Base-by-base conservation (phyloP, 2,329 filamentous ascomycete species). In the Aspergillus pseudoglaucus region DNA sequence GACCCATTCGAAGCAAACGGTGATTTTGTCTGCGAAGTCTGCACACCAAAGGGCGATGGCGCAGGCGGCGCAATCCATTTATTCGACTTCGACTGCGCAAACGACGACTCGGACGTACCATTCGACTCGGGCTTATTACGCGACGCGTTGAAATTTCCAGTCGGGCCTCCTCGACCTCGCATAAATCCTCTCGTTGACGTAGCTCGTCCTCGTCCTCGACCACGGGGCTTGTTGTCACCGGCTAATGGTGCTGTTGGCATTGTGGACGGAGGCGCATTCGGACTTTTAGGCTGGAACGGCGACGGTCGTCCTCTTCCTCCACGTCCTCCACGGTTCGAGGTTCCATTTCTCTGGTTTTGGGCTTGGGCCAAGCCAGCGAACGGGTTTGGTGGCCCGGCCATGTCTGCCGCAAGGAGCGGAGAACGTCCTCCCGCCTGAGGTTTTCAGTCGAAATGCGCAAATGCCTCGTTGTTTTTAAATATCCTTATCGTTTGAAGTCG, bases 361-460 rank as follows among this genome's bases (percentile, higher is more conserved):
- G 37, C 17, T 20, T 39, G 37, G 37, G 46, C 53, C 53, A 27
- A 57, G 44, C 51, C 53, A 48, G 53, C 49, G 52, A 63, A 64
- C 39, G 61, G 57, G 47, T 59, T 64, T 38, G 61, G 55, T 37
- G 61, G 58, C 49, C 56, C 56, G 51, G 61, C 58, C 64, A 66
- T 66, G 9, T 46, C 53, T 64, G 56, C 54, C 59, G 57, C 53
- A 41, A 47, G 48, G 42, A 58, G 57, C 57, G 54, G 52, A 46
- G 49, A 45, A 51, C 44, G 53, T 50, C 50, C 53, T 50, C 53
- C 48, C 46, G 47, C 47, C 55, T 51, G 22, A 35, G 45, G 46
- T 45, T 47, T 58, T 53, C 37, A 39, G 18, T 14, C 4, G 37
- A 20, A 20, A 20, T 8, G 17, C 5, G 15, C 22, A 18, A 14